Evolutionary conservation across 208 protist species (phyloP).

Genomic region (Trichomonas tenax): DNA sequence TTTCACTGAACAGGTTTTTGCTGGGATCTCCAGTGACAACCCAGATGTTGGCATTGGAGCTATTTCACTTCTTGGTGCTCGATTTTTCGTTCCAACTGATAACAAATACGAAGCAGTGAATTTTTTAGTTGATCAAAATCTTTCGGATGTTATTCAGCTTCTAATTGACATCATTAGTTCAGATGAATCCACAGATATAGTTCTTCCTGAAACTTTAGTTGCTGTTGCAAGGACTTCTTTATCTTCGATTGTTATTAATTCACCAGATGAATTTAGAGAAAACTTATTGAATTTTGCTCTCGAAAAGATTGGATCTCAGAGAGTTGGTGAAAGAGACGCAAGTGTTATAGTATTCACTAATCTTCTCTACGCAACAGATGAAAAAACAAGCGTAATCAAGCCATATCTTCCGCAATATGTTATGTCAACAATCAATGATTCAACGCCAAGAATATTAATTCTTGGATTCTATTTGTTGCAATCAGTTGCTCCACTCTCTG

Average conservation of each 20-base stretch:
- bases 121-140: background rate
- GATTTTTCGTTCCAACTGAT: background rate
- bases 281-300: background rate
- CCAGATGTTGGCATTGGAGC: background rate
- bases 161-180: background rate
- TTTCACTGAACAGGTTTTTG: background rate
- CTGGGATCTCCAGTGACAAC: background rate
- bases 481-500: background rate
- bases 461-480: background rate
- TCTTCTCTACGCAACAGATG: background rate
- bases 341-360: background rate
- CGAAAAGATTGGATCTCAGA: background rate
- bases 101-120: background rate
- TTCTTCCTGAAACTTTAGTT: background rate
- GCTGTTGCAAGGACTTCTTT: background rate
- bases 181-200: background rate
- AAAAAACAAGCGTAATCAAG: background rate
- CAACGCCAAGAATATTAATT: background rate
- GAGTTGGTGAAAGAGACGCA: background rate
- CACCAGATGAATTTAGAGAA: background rate
- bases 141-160: background rate
- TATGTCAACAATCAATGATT: background rate
- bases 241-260: background rate
- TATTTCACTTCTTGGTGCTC: background rate
- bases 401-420: background rate